Base-by-base conservation (phyloP, 495 filamentous ascomycete genomes). In the Daldinia childiae region DNA sequence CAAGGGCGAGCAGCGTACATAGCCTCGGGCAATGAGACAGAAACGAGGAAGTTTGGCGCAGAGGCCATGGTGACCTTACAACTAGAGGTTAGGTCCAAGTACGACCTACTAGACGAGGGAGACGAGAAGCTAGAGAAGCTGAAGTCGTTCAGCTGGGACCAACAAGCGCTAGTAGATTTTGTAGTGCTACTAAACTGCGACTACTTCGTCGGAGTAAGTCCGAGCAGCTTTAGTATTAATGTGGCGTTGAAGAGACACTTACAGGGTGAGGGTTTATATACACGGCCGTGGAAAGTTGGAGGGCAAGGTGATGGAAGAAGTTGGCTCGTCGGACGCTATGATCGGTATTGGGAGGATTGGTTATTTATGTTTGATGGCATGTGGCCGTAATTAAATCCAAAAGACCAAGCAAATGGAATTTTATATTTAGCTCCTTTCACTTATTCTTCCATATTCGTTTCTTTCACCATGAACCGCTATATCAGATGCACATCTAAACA, bases 351-450 rank as follows among this genome's bases (percentile, higher is more conserved):
- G 80, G 78, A 82, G 17, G 79, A 84, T 34, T 83, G 81, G 81
- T 62, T 82, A 7, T 84, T 80, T 32, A 84, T 84, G 81, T 84
- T 76, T 39, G 82, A 84, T 36, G 81, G 80, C 0, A 69, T 84
- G 67, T 84, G 82, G 81, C 79, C 82, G 19, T 82, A 54, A 72
- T 3, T 39, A 4, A 19, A 41, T 58, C 21, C 11, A 39, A 30
- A 17, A 36, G 34, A 36, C 32, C 2, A 34, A 14, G 12, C 2
- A 36, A 12, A 36, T 36, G 1, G 0, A 36, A 36, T 14, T 14
- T 14, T 15, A 55, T 55, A 15, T 3, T 29, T 8, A 17, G 27
- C 4, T 0, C 7, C 24, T 30, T 24, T 29, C 21, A 7, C 15
- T n/a, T 15, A 55, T 15, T 55, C 29, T 30, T 27, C 24, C 4